phyloP scores from a whole-genome alignment of 1,284 basidiomycete genomes.

The Naganishia cerealis region DNA sequence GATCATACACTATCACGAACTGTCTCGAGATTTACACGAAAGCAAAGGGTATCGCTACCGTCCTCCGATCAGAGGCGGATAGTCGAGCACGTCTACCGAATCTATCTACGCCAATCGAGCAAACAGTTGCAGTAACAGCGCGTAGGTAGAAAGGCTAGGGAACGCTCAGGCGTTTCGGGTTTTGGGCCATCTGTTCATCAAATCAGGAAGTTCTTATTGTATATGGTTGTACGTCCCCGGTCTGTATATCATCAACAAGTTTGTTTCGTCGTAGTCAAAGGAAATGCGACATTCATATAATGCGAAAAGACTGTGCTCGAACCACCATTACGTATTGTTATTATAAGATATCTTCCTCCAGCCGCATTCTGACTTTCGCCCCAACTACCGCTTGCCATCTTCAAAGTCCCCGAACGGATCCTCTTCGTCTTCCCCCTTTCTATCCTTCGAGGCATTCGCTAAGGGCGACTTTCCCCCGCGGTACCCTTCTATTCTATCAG shows the following conservation, averaged over 20 bases:
- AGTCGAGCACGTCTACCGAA: background rate
- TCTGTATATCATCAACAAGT: constrained; percentile 2
- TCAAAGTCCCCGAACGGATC: constrained; percentile 40
- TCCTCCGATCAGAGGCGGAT: background rate
- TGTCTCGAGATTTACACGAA: background rate
- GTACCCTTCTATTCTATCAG: background rate
- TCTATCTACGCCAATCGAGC: background rate
- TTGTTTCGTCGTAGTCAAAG: background rate
- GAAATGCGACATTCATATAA: background rate
- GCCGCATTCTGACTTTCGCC: no score
- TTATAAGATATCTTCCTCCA: no score
- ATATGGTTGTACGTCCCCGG: background rate
- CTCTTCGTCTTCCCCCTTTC: constrained; percentile 34
- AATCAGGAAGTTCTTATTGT: background rate
- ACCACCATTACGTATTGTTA: constrained; percentile 1
- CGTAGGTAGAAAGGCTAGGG: background rate
- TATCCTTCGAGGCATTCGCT: background rate
- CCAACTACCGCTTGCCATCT: constrained; percentile 19
- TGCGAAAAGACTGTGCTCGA: constrained; percentile 1
- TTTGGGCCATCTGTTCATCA: no score
- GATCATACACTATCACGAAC: constrained; percentile 2
- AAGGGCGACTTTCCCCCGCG: background rate
- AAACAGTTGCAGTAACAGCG: background rate
- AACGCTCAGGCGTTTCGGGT: background rate
- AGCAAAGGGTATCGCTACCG: background rate